Conservation (phyloP, 768 basidiomycete species). For the Agaricus sinodeliciosus region DNA sequence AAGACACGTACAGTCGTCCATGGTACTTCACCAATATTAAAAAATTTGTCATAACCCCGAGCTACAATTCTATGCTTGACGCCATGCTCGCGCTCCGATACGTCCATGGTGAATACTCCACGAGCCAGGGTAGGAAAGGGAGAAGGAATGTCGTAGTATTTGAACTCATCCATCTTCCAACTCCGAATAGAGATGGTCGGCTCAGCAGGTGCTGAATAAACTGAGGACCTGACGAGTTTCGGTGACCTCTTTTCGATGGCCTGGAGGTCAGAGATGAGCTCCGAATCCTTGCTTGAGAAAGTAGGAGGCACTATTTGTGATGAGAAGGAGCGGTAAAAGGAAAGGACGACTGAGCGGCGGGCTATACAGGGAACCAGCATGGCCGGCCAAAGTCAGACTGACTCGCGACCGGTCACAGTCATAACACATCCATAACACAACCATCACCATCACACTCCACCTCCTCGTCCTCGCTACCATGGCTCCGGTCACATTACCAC, state of each 20-base stretch:
- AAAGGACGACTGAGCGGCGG: not conserved
- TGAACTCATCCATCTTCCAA: conserved; percentile 99
- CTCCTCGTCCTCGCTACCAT: too few relatives aligned
- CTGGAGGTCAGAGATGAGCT: conserved; percentile 51
- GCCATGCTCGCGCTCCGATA: conserved; percentile 15
- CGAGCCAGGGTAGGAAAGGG: conserved; percentile 95
- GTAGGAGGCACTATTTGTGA: conserved; percentile 14
- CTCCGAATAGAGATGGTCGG: conserved; percentile 54
- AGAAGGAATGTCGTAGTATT: conserved; percentile 83
- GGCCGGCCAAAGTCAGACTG: not conserved
- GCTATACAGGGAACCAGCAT: not conserved
- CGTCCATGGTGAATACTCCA: conserved; percentile 73
- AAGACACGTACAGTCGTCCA: conserved; percentile 76
- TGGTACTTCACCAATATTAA: conserved; percentile 93
- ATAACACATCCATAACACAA: too few relatives aligned
- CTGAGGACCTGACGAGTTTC: conserved; percentile 58
- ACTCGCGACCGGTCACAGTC: too few relatives aligned
- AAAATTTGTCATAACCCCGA: conserved; percentile 98
- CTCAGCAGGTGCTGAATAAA: conserved; percentile 52
- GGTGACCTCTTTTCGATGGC: conserved; percentile 46
- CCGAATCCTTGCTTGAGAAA: conserved; percentile 37
- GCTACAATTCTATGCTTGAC: conserved; percentile 60
- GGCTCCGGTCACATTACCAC: too few relatives aligned
- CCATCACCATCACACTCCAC: too few relatives aligned
- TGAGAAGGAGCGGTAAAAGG: not conserved